phyloP scores from a whole-genome alignment of 2,329 filamentous ascomycete genomes.

The Monilinia fructigena region DNA sequence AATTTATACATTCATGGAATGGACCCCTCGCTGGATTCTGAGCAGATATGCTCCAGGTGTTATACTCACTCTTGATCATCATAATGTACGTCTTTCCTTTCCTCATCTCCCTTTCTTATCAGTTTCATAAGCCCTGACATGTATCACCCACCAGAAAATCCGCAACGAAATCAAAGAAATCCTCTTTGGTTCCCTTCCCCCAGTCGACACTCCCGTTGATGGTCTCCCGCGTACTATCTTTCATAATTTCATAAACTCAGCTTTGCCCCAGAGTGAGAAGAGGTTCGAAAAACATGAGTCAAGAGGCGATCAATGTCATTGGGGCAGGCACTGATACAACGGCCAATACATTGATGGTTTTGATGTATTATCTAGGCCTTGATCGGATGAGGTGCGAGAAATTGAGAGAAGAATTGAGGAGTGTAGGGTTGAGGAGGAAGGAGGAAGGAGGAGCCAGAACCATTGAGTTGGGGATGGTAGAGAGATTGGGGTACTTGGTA shows the following conservation, averaged over 20 bases:
- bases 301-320: slow-evolving; percentile 31
- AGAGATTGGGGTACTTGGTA: slow-evolving; percentile 24
- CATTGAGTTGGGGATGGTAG: slow-evolving; percentile 29
- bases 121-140: background rate
- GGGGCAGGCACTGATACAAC: slow-evolving; percentile 32
- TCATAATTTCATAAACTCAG: slow-evolving; percentile 28
- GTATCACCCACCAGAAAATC: slow-evolving; percentile 18
- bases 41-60: background rate
- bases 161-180: slow-evolving; percentile 14
- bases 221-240: slow-evolving; percentile 27
- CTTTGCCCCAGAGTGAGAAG: slow-evolving; percentile 30
- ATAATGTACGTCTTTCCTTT: background rate
- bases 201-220: slow-evolving; percentile 16
- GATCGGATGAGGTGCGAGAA: slow-evolving; percentile 22
- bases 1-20: background rate
- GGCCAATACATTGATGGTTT: slow-evolving; percentile 26
- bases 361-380: slow-evolving; percentile 28
- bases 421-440: slow-evolving; percentile 4
- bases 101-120: too few relatives aligned
- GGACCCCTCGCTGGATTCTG: background rate
- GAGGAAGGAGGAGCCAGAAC: background rate
- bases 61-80: background rate
- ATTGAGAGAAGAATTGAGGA: slow-evolving; percentile 27
- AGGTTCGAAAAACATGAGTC: slow-evolving; percentile 25
- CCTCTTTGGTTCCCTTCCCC: background rate